A percentile compares a stretch with the other conserved stretches of the same genome.
These are phyloP conservation scores for Microascus cirrosus DNA, from an alignment of 2,329 filamentous ascomycete species.

Conservation along the genomic window DNA sequence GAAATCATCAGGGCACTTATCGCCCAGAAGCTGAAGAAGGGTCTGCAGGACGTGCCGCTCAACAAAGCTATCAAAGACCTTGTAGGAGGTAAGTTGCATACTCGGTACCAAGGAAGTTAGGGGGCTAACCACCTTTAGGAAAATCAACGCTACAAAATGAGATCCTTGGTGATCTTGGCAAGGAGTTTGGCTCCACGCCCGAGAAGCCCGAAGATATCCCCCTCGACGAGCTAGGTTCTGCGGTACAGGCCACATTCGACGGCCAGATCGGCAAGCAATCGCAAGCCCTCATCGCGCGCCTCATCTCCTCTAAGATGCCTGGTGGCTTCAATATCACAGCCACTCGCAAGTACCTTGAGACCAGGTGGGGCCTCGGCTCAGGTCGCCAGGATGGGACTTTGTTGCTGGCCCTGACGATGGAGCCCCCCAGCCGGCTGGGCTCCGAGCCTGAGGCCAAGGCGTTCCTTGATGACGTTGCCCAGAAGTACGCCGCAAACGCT, in stretches of 20 bases:
- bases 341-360: conserved; percentile 89
- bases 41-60: conserved; percentile 74
- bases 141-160: conserved; percentile 99
- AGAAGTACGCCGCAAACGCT: conserved; percentile 77
- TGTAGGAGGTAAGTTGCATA: conserved; percentile 67
- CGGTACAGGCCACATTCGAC: conserved; percentile 98
- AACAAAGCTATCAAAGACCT: conserved; percentile 98
- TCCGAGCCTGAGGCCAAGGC: conserved; percentile 86
- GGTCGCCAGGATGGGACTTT: conserved; percentile 89
- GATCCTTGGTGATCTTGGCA: conserved; percentile 92
- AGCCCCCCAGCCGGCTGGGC: conserved; percentile 77
- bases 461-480: conserved; percentile 77
- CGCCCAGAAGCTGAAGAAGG: conserved; percentile 97
- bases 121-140: conserved; percentile 36
- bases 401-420: conserved; percentile 81
- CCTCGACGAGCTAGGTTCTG: conserved; percentile 83
- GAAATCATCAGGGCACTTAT: conserved; percentile 85
- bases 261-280: conserved; percentile 97
- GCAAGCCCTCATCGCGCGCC: conserved; percentile 78
- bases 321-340: conserved; percentile 98
- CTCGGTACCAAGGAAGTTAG: not conserved
- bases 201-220: conserved; percentile 98
- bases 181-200: conserved; percentile 95
- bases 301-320: conserved; percentile 99
- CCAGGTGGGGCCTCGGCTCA: conserved; percentile 75